These are phyloP conservation scores for Mitragyna speciosa DNA, from an alignment of 257 asterid genomes.

Conservation along the genomic window DNA sequence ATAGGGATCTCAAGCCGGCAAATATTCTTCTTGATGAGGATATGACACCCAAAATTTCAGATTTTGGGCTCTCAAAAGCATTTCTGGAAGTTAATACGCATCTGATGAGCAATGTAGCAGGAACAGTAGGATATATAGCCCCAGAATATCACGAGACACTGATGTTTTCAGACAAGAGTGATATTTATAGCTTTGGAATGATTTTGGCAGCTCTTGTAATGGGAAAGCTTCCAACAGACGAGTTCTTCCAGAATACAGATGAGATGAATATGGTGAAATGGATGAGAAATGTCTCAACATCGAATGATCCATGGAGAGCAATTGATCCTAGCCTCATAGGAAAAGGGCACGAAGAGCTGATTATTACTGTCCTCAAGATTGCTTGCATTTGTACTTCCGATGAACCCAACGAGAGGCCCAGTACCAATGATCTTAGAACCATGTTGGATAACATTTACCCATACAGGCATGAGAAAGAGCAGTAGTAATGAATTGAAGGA, in stretches of 20 bases:
- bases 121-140: slow-evolving; percentile 75
- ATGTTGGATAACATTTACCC: too few species aligned
- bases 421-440: too few species aligned
- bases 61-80: slow-evolving; percentile 79
- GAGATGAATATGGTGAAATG: slow-evolving; percentile 74
- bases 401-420: too few species aligned
- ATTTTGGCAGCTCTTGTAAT: slow-evolving; percentile 51
- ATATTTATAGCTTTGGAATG: slow-evolving; percentile 70
- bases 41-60: slow-evolving; percentile 76
- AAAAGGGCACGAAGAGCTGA: slow-evolving; percentile 65
- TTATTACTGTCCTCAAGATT: slow-evolving; percentile 70
- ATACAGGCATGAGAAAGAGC: too few species aligned
- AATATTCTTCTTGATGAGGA: slow-evolving; percentile 71
- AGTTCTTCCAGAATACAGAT: slow-evolving; percentile 58
- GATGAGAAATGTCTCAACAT: slow-evolving; percentile 72
- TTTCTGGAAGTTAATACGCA: slow-evolving; percentile 61
- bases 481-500: too few species aligned
- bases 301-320: slow-evolving; percentile 64
- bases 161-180: slow-evolving; percentile 79
- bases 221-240: slow-evolving; percentile 72
- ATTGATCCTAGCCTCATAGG: slow-evolving; percentile 56
- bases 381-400: slow-evolving; percentile 6
- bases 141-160: slow-evolving; percentile 70
- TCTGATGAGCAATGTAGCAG: slow-evolving; percentile 59
- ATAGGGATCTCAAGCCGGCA: slow-evolving; percentile 78